phyloP scores from a whole-genome alignment of 768 basidiomycete genomes.

The Calvatia gigantea region DNA sequence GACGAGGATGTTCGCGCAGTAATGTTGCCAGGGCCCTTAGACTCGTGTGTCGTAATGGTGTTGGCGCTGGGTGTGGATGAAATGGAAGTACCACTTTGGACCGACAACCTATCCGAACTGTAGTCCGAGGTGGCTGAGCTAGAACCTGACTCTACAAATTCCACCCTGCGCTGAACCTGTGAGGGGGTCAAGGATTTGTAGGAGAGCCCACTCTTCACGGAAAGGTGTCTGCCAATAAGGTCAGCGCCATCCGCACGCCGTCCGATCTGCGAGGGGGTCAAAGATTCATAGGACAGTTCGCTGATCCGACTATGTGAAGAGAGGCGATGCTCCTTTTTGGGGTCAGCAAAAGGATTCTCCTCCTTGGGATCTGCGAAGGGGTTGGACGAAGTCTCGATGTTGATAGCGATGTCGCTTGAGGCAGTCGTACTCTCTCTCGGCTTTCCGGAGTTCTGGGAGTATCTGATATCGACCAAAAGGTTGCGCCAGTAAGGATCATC shows the following conservation, averaged over 20 bases:
- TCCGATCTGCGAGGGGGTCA: constrained; percentile 3
- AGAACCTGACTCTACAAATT: background rate
- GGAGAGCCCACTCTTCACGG: constrained; percentile 2
- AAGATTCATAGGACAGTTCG: constrained; percentile 1
- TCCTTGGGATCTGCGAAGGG: constrained; percentile 9
- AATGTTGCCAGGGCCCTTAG: background rate
- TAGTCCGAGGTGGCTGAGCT: background rate
- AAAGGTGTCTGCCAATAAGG: background rate
- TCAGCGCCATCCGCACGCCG: background rate
- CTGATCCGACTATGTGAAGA: background rate
- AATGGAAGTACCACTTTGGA: background rate
- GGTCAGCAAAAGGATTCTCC: constrained; percentile 6
- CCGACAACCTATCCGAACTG: background rate
- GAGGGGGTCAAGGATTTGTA: background rate
- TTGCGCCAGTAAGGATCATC: constrained; percentile 2
- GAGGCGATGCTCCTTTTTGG: background rate
- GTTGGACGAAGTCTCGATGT: background rate
- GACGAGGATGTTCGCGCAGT: background rate
- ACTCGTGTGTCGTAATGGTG: background rate
- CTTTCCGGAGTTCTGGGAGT: background rate
- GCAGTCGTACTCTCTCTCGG: background rate
- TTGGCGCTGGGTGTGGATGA: background rate
- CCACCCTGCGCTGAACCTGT: constrained; percentile 1
- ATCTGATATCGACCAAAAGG: background rate
- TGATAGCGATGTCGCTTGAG: background rate